A percentile compares a stretch with the other conserved stretches of the same genome.
Conservation (phyloP, 2,329 filamentous ascomycete species). For the Fonsecaea pedrosoi region DNA sequence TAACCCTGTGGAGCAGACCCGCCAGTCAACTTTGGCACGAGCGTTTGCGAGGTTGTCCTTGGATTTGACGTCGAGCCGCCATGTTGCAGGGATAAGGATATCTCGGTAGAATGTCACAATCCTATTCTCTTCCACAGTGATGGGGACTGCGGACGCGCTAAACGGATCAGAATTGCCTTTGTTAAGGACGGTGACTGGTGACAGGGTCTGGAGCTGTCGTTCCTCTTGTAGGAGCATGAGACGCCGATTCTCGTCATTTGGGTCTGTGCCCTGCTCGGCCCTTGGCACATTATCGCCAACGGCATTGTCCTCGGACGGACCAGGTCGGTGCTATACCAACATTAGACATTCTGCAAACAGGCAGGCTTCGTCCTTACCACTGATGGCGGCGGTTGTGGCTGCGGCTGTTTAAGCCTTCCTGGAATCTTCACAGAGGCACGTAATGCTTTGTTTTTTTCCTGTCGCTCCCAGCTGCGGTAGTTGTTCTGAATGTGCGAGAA, state of each 20-base stretch:
- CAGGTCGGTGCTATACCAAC: neutral
- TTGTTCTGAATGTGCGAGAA: neutral
- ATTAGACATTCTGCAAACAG: neutral
- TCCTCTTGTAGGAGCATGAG: neutral
- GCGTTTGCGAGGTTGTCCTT: neutral
- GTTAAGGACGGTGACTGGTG: neutral
- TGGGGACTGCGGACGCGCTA: neutral
- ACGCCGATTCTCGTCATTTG: neutral
- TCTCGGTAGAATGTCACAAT: neutral
- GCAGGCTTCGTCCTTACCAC: neutral
- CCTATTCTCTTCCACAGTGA: neutral
- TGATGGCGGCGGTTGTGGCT: neutral
- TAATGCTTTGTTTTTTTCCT: neutral
- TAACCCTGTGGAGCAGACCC: neutral
- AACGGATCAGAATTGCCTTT: constrained; percentile 4
- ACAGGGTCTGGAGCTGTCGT: neutral
- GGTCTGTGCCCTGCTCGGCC: neutral
- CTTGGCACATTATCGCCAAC: neutral
- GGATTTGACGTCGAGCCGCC: neutral
- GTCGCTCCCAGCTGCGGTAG: constrained; percentile 1
- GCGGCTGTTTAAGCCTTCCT: neutral
- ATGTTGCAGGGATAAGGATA: neutral
- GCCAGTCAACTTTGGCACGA: constrained; percentile 1
- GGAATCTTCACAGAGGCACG: neutral
- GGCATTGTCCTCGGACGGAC: neutral